Percentiles rank a stretch among this genome's conserved stretches.
Evolutionary conservation across 352 stramenopile species (phyloP).

Genomic region (Phytopythium cucurbitacearum): DNA sequence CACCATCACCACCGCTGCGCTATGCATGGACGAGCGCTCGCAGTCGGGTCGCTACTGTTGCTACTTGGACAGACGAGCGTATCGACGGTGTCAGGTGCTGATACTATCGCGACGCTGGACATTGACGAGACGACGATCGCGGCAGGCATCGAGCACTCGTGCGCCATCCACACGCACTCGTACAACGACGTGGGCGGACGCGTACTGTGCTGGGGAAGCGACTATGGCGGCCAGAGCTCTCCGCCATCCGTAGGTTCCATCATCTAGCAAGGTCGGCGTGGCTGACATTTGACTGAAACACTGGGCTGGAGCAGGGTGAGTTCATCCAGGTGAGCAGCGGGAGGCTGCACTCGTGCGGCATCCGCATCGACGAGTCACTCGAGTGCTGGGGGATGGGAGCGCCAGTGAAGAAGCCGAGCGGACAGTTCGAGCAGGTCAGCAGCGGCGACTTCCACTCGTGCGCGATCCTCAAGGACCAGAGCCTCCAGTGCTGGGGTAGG

Average conservation of each 20-base stretch:
- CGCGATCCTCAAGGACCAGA: constrained; percentile 75
- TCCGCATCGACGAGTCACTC: constrained; percentile 73
- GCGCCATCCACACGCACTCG: constrained; percentile 65
- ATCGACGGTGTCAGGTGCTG: constrained; percentile 2
- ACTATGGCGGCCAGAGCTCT: constrained; percentile 53
- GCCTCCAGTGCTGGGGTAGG: constrained; percentile 69
- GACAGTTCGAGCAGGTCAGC: constrained; percentile 81
- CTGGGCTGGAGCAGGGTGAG: constrained; percentile 20
- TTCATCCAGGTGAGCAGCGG: constrained; percentile 82
- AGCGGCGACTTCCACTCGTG: constrained; percentile 79
- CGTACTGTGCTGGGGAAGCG: constrained; percentile 74
- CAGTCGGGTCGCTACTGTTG: constrained; percentile 6
- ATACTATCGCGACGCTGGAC: constrained; percentile 48
- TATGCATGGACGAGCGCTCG: no score
- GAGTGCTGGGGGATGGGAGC: constrained; percentile 70
- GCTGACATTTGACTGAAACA: background rate
- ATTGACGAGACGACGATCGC: constrained; percentile 76
- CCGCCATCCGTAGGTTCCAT: constrained; percentile 25
- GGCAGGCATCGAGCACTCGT: constrained; percentile 76
- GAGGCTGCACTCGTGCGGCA: constrained; percentile 68
- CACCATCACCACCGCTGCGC: no score
- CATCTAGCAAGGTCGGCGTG: no score
- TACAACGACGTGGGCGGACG: constrained; percentile 64
- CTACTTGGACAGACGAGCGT: constrained; percentile 1
- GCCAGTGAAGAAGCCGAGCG: constrained; percentile 39